Conservation (phyloP, 192 early-diverging fungal species). For the Linnemannia zychae region DNA sequence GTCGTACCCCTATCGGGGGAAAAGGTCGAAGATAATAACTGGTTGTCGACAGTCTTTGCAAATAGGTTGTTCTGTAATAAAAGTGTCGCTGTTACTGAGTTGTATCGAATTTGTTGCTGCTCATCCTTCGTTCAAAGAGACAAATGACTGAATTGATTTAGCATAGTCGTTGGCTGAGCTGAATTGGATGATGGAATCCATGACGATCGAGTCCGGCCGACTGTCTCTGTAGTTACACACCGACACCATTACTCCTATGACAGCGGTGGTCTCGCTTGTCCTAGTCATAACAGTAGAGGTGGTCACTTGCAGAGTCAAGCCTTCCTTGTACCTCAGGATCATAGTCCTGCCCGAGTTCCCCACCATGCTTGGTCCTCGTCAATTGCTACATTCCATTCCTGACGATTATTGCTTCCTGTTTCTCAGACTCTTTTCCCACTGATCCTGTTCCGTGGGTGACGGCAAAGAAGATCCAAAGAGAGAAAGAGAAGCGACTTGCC, state of each 20-base stretch:
- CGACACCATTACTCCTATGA: not conserved
- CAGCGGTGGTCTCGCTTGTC: not conserved
- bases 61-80: not conserved
- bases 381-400: not conserved
- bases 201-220: slow-evolving; percentile 44
- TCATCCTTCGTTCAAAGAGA: not conserved
- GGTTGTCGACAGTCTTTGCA: not conserved
- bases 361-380: not conserved
- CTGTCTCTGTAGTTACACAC: slow-evolving; percentile 50
- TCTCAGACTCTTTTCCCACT: not conserved
- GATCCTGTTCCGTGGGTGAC: not conserved
- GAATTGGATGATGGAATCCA: slow-evolving; percentile 13
- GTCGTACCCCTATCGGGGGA: not conserved
- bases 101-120: not conserved
- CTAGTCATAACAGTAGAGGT: not conserved
- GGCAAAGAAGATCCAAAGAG: not conserved
- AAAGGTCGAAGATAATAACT: not conserved
- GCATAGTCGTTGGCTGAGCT: not conserved
- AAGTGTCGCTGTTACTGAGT: not conserved
- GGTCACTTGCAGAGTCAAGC: not conserved
- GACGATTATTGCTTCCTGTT: not conserved
- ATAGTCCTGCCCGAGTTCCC: not conserved
- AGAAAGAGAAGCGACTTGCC: slow-evolving; percentile 53
- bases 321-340: not conserved
- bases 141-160: not conserved